Evolutionary conservation across 257 asterid species (phyloP).

Genomic region (Cinchona pubescens): DNA sequence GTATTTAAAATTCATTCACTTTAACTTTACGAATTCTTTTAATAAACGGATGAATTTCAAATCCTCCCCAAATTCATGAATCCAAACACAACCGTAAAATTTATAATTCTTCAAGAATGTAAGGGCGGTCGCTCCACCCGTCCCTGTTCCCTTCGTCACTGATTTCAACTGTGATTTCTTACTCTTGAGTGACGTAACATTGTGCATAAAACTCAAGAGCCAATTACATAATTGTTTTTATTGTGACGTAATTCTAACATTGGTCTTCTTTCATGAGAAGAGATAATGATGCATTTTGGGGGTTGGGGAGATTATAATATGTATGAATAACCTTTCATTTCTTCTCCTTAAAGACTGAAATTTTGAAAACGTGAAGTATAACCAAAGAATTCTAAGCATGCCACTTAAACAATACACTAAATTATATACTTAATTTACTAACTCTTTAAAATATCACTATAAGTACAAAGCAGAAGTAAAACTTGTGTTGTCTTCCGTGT

Average conservation of each 20-base stretch:
- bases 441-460: no score
- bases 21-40: no score
- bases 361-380: slow-evolving; percentile 51
- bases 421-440: no score
- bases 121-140: no score
- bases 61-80: no score
- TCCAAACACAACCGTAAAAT: no score
- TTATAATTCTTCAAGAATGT: no score
- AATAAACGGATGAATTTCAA: no score
- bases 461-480: slow-evolving; percentile 4
- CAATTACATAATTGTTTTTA: slow-evolving; percentile 13
- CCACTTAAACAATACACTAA: no score
- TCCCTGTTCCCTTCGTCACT: no score
- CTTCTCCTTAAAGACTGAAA: slow-evolving; percentile 39
- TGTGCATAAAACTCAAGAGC: slow-evolving; percentile 10
- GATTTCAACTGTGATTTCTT: slow-evolving; percentile 13
- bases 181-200: slow-evolving; percentile 11
- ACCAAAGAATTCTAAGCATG: slow-evolving; percentile 41
- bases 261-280: neutral
- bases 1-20: no score
- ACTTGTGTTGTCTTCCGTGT: neutral
- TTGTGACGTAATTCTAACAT: slow-evolving; percentile 11
- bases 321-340: neutral
- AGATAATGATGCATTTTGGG: neutral
- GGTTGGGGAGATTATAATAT: neutral